Evolutionary conservation across 2,329 filamentous ascomycete genomes (phyloP), one percentile per base, ranked within the genome.

Genomic region (Neofusicoccum umdonicola): DNA sequence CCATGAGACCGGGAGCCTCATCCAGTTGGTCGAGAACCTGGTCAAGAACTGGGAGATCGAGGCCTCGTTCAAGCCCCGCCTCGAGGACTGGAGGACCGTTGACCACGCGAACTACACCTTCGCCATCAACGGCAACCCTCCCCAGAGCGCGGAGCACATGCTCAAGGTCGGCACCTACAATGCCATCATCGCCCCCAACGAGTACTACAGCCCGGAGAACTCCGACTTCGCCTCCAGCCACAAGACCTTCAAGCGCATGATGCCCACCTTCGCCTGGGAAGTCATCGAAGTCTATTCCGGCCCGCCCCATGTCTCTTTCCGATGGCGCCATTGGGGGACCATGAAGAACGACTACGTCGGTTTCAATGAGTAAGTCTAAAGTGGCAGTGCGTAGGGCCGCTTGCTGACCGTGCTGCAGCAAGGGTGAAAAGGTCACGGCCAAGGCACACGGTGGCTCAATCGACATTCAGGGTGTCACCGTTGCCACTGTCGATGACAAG

Each of bases 31-130:
- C 44, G 84, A 90, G 73, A 90, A 90, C 71, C 82, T 90, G 1
- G 87, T 90, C 71, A 90, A 90, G 78, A 90, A 90, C 73, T 90
- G 88, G 88, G 88, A 90, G 74, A 84, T 90, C 60, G 88, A 90
- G 74, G 88, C 88, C 0, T 89, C 86, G 0, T 89, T 88, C 83
- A 90, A 90, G 77, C 82, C 82, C 7, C 70, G 80, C 15, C 79
- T 89, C 9, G 69, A 77, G 3, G 85, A 90, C 75, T 90, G 88
- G 88, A 83, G 87, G 51, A 90, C 88, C 2, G 82, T 90, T 68
- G 85, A 89, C 72, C 80, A 77, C 3, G 72, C 78, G 6, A 83
- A 82, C 35, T 90, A 90, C 79, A 82, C 78, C 2, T 89, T 90
- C 71, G 82, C 85, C 31, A 84, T 90, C 74, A 89, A 89, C 69